Conservation (phyloP, 805 yeast species). For the Metschnikowia anglica region DNA sequence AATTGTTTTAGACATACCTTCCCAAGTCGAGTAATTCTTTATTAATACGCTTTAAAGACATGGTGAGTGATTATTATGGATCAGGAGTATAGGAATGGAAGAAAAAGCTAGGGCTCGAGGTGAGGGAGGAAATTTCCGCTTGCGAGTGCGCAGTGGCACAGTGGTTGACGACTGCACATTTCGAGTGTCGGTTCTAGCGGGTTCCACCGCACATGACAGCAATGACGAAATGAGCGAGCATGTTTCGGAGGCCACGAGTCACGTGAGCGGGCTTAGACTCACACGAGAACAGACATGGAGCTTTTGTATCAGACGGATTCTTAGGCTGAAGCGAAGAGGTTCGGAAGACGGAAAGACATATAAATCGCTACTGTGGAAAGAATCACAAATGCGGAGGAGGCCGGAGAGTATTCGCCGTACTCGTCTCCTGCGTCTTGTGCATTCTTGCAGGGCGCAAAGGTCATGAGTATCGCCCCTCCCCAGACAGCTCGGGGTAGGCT, state of each 20-base stretch:
- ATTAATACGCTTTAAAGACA: conserved; percentile 94
- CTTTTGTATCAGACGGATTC: too few species aligned
- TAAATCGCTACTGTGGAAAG: too few species aligned
- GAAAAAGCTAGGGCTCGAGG: conserved; percentile 16
- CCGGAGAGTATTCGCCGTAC: too few species aligned
- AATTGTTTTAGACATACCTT: conserved; percentile 58
- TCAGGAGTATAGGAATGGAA: conserved; percentile 6
- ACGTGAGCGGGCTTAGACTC: conserved; percentile 2
- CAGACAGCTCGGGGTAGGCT: too few species aligned
- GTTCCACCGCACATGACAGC: conserved; percentile 20
- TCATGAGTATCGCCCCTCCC: too few species aligned
- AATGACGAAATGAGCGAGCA: conserved; percentile 4
- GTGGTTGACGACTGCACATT: conserved; percentile 17
- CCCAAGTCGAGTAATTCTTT: conserved; percentile 95
- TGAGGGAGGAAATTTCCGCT: conserved; percentile 21
- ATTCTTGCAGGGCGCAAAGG: too few species aligned
- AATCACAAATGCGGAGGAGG: too few species aligned
- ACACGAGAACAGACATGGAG: not conserved
- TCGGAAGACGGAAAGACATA: too few species aligned
- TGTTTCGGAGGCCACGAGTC: not conserved
- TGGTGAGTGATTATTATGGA: conserved; percentile 28
- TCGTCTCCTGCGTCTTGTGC: too few species aligned
- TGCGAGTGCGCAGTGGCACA: conserved; percentile 19
- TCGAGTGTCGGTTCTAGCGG: conserved; percentile 15
- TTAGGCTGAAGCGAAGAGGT: not conserved